Percentiles rank a stretch among this genome's conserved stretches.
Conservation (phyloP, 306 rosid species). For the Luffa acutangula region DNA sequence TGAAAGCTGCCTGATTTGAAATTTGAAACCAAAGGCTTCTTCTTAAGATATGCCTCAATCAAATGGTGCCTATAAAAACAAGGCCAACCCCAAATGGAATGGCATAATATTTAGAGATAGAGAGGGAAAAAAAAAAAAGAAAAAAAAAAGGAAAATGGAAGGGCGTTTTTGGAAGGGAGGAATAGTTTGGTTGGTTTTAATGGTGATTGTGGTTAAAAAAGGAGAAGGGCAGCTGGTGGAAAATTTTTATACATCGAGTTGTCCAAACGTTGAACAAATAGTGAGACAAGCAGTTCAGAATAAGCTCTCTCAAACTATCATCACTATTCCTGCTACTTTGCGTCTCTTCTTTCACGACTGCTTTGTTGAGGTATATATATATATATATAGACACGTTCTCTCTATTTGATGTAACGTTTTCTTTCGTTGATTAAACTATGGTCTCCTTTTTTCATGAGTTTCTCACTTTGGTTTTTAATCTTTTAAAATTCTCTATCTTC, state of each 20-base stretch:
- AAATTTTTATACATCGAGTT: conserved; percentile 39
- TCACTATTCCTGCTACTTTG: conserved; percentile 34
- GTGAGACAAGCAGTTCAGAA: conserved; percentile 49
- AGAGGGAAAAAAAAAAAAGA: background rate
- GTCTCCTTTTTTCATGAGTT: no score
- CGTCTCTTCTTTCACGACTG: conserved; percentile 47
- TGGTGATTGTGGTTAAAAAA: conserved; percentile 1
- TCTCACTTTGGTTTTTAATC: no score
- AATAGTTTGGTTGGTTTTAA: background rate
- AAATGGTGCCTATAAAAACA: no score
- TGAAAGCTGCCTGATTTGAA: no score
- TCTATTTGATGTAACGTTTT: no score
- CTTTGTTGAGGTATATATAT: conserved; percentile 49
- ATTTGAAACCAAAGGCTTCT: no score
- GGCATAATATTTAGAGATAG: no score
- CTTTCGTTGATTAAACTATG: no score
- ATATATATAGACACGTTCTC: no score
- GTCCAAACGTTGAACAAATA: conserved; percentile 54
- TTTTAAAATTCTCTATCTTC: no score
- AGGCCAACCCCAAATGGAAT: no score
- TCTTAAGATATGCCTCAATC: no score
- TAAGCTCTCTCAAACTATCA: conserved; percentile 35
- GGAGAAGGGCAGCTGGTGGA: conserved; percentile 42
- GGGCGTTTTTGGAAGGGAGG: background rate
- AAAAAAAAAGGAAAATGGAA: background rate